A percentile compares a stretch with the other conserved stretches of the same genome.
These are phyloP conservation scores for Plenodomus tracheiphilus DNA, from an alignment of 2,329 filamentous ascomycete species.

Conservation along the genomic window DNA sequence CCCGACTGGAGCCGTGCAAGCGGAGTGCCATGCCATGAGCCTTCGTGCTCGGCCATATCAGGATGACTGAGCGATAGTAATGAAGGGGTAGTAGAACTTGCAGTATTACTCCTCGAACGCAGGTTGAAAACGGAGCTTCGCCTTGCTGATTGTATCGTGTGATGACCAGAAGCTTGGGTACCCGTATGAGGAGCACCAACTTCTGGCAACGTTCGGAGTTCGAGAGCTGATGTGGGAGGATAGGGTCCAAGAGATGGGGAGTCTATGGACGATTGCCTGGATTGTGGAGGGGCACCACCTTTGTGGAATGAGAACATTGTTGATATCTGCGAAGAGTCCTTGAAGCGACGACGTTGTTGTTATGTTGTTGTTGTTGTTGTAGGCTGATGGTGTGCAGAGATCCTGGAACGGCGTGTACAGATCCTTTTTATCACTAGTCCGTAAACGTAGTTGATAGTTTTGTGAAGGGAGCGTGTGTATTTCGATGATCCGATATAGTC, in stretches of 20 bases:
- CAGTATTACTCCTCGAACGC: slow-evolving; percentile 44
- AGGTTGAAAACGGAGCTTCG: slow-evolving; percentile 44
- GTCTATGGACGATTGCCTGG: slow-evolving; percentile 41
- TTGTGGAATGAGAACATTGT: slow-evolving; percentile 45
- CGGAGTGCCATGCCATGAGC: slow-evolving; percentile 27
- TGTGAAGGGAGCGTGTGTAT: neutral
- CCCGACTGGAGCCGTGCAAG: slow-evolving; percentile 25
- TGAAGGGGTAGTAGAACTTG: slow-evolving; percentile 38
- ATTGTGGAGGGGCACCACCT: slow-evolving; percentile 33
- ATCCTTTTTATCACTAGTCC: slow-evolving; percentile 30
- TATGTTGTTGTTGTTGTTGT: too few relatives aligned
- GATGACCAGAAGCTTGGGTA: slow-evolving; percentile 37
- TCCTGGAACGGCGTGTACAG: slow-evolving; percentile 25
- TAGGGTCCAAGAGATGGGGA: slow-evolving; percentile 12
- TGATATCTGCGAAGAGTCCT: slow-evolving; percentile 11
- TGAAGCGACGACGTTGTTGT: slow-evolving; percentile 10
- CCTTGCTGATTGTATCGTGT: slow-evolving; percentile 24
- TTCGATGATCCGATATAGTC: neutral
- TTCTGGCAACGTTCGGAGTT: neutral
- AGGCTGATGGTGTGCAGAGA: slow-evolving; percentile 27
- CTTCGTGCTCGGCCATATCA: slow-evolving; percentile 27
- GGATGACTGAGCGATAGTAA: slow-evolving; percentile 25
- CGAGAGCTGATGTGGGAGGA: neutral
- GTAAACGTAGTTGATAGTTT: slow-evolving; percentile 9
- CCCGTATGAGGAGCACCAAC: slow-evolving; percentile 22